Percentiles rank a stretch among this genome's conserved stretches.
phyloP scores from a whole-genome alignment of 2,329 filamentous ascomycete genomes.

The Chrysoporthe austroafricana region DNA sequence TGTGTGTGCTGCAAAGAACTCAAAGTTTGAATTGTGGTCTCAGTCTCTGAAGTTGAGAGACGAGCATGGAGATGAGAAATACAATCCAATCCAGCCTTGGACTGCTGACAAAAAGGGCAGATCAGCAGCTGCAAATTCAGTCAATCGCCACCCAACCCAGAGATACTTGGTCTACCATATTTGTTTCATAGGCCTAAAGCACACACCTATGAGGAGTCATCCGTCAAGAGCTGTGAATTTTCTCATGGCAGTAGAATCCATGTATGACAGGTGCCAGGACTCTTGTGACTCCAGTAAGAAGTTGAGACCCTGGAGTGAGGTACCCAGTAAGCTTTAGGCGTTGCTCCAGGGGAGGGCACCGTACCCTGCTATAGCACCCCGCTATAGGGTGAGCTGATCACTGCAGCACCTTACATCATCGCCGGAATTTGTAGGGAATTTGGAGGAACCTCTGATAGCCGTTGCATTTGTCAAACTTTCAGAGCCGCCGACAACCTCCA shows the following conservation, averaged over 20 bases:
- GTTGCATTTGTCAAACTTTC: constrained; percentile 23
- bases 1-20: too few relatives aligned
- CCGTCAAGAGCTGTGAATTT: not conserved
- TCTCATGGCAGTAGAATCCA: too few relatives aligned
- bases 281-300: not conserved
- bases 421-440: not conserved
- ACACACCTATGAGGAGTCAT: not conserved
- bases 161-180: not conserved
- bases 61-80: not conserved
- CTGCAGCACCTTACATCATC: constrained; percentile 9
- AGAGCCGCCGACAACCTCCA: not conserved
- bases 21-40: not conserved
- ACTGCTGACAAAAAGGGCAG: not conserved
- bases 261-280: not conserved
- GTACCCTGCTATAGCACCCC: not conserved
- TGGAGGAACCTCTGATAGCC: constrained; percentile 13
- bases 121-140: not conserved
- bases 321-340: not conserved
- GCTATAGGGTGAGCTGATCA: not conserved
- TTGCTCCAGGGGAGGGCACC: not conserved
- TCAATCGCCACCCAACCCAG: not conserved
- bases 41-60: not conserved
- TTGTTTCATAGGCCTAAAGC: not conserved
- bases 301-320: not conserved
- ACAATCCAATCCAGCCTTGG: not conserved